Conservation (phyloP, 2,329 filamentous ascomycete genomes). For the Scedosporium minutisporum region DNA sequence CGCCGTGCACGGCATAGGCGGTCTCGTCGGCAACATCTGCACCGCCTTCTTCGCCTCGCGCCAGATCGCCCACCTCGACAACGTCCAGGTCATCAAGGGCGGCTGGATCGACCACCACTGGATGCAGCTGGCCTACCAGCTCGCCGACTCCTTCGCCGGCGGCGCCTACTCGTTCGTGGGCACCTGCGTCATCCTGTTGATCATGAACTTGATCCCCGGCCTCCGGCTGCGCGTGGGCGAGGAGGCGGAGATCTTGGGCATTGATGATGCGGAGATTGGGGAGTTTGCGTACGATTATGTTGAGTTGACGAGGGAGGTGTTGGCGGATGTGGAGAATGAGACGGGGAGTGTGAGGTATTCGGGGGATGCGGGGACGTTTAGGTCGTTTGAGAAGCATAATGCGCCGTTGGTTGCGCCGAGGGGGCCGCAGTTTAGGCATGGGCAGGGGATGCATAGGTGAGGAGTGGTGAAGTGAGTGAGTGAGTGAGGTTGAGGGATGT, state of each 20-base stretch:
- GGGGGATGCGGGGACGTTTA: constrained; percentile 27
- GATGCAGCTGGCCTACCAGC: constrained; percentile 73
- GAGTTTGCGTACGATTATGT: constrained; percentile 96
- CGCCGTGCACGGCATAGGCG: constrained; percentile 70
- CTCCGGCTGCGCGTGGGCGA: constrained; percentile 64
- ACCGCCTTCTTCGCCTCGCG: constrained; percentile 78
- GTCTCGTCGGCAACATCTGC: constrained; percentile 67
- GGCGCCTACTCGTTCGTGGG: constrained; percentile 69
- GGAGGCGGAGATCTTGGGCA: constrained; percentile 73
- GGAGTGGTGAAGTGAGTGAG: background rate
- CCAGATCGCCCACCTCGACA: constrained; percentile 76
- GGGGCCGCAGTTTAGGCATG: constrained; percentile 20
- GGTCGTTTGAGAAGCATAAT: constrained; percentile 38
- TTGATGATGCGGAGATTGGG: constrained; percentile 83
- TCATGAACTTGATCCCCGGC: constrained; percentile 71
- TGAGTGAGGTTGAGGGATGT: background rate
- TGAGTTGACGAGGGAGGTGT: constrained; percentile 57
- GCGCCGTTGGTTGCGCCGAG: constrained; percentile 37
- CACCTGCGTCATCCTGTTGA: constrained; percentile 68
- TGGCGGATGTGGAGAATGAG: constrained; percentile 37
- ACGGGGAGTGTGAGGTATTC: constrained; percentile 31
- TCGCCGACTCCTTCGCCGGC: constrained; percentile 70
- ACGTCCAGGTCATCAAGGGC: constrained; percentile 54
- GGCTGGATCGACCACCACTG: constrained; percentile 81
- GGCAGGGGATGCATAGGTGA: constrained; percentile 1